Evolutionary conservation across 2,329 filamentous ascomycete species (phyloP), one percentile per base, ranked within the genome.

Genomic region (Sarocladium kiliense): DNA sequence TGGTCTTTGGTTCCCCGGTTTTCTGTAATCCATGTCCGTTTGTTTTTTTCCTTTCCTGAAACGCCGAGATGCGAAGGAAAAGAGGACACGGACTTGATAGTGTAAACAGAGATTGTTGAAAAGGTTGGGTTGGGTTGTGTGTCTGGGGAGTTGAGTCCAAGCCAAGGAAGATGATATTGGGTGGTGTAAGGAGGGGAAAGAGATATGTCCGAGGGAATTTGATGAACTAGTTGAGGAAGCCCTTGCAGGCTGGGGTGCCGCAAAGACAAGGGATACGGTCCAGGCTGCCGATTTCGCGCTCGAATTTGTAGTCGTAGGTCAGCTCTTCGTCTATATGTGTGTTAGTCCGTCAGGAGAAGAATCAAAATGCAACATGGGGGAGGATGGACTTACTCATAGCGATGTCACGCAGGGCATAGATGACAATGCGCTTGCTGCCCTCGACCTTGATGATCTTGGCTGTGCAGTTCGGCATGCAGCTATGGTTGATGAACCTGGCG

Each of bases 261-360:
- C 94, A 99, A 53, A 99, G 85, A 77, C 94, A 99, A 53, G 94
- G 94, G 64, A 99, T 97, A 60, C 94, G 90, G 71, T 99, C 94
- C 60, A 91, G 84, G 63, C 91, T 95, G 66, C 91, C 91, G 66
- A 95, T 90, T 74, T 99, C 94, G 64, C 94, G 89, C 77, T 99
- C 94, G 71, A 99, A 99, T 73, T 99, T 99, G 82, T 99, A 99
- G 77, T 99, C 94, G 76, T 99, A 99, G 2, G 94, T 99, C 70
- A 99, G 85, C 78, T 99, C 94, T 75, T 99, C 94, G 70, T 97
- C 94, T 99, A 67, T 58, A 54, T 53, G 67, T 62, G n/a, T 21
- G 44, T 49, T 32, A 49, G 44, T 27, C 12, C 51, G 57, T 62
- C 11, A 26, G n/a, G n/a, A 11, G 41, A 19, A 21, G 7, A 54